Base-by-base conservation (phyloP, 2,329 filamentous ascomycete genomes). In the Penicillium sp. region DNA sequence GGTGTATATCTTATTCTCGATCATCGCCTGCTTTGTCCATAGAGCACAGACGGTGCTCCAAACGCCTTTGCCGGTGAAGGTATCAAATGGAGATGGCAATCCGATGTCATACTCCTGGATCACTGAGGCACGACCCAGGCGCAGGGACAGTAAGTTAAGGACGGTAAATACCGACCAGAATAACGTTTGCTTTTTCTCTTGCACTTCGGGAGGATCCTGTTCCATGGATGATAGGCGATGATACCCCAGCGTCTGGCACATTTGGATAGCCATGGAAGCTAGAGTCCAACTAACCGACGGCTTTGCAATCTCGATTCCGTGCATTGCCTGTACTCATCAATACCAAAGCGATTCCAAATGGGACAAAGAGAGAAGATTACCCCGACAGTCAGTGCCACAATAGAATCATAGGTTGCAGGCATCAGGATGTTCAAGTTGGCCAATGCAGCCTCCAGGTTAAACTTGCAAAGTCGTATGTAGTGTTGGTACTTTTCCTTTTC, bases 251-350 rank as follows among this genome's bases (percentile, higher is more conserved):
- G 77, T 78, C 55, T 82, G 79, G 52, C 80, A 83, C 42, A 86
- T 70, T 42, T 78, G 74, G 10, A 77, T 76, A 0, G 81, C 82
- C 14, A 75, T 74, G 6, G 76, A 78, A 20, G 76, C 77, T 14
- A 85, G 68, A n/a, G 80, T 77, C 77, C 81, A 83, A n/a, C 79
- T 79, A 3, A 85, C 72, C 0, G 79, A 80, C 0, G 81, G 79
- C 31, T 80, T 78, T 3, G 80, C 81, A 11, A 77, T 72, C 50
- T 85, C 81, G 39, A 84, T 75, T 10, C 81, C 76, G 55, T 84
- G 80, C n/a, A 80, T 67, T 4, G 78, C 74, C 79, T 84, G 13
- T 6, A 7, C 47, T 24, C 41, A 51, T 56, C 5, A 55, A 41
- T 42, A 39, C 35, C 6, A 4, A 3, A 34, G 7, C 8, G 14